Percentiles rank a stretch among this genome's conserved stretches.
These are phyloP conservation scores for Wickerhamiella spandovensis DNA, from an alignment of 805 yeast genomes.

Conservation along the genomic window DNA sequence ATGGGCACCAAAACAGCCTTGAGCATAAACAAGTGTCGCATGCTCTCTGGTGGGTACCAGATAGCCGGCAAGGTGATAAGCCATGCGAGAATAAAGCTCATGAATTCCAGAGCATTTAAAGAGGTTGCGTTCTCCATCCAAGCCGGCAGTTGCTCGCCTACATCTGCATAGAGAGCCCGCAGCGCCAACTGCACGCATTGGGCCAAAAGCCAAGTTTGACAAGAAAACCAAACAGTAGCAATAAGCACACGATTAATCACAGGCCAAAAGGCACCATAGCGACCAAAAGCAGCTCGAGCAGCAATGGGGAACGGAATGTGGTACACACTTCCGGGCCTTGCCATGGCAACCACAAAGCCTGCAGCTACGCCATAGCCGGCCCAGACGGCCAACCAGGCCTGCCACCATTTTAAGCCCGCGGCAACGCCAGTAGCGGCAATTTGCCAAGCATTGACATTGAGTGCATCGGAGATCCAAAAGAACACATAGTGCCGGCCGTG, in stretches of 20 bases:
- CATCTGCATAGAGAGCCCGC: slow-evolving; percentile 41
- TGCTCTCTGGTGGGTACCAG: slow-evolving; percentile 65
- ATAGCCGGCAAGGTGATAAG: slow-evolving; percentile 61
- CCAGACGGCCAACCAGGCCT: slow-evolving; percentile 78
- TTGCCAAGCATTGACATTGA: slow-evolving; percentile 81
- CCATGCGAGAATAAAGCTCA: slow-evolving; percentile 71
- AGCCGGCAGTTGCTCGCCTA: slow-evolving; percentile 33
- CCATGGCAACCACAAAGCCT: slow-evolving; percentile 47
- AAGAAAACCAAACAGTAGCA: slow-evolving; percentile 79
- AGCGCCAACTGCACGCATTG: slow-evolving; percentile 68
- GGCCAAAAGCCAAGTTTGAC: slow-evolving; percentile 73
- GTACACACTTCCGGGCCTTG: slow-evolving; percentile 65
- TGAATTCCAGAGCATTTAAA: slow-evolving; percentile 54
- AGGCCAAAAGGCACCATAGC: slow-evolving; percentile 79
- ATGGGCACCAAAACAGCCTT: slow-evolving; percentile 66
- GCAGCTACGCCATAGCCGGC: slow-evolving; percentile 62
- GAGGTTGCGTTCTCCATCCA: slow-evolving; percentile 7
- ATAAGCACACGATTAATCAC: slow-evolving; percentile 72
- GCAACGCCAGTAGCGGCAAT: slow-evolving; percentile 72
- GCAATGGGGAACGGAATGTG: slow-evolving; percentile 76
- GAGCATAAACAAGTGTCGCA: slow-evolving; percentile 68
- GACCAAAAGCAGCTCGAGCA: slow-evolving; percentile 69
- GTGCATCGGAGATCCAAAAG: slow-evolving; percentile 80
- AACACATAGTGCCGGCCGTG: slow-evolving; percentile 62
- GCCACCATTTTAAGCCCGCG: slow-evolving; percentile 78